Conservation (phyloP, 306 rosid species). For the Castanopsis chinensis region DNA sequence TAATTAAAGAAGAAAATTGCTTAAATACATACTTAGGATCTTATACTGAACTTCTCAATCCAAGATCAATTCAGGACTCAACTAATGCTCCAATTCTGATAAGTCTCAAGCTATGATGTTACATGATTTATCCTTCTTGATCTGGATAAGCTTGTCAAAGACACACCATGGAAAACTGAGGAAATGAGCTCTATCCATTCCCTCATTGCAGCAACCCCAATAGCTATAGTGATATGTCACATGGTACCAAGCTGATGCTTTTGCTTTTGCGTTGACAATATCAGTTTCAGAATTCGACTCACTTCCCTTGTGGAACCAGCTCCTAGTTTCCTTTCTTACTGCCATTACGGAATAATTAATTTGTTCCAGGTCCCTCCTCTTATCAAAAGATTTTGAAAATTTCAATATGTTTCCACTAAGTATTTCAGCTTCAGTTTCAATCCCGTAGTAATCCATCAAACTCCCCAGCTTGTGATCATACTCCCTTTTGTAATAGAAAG, state of each 20-base stretch:
- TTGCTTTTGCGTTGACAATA: slow-evolving; percentile 7
- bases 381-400: slow-evolving; percentile 49
- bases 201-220: slow-evolving; percentile 37
- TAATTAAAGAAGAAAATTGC: not conserved
- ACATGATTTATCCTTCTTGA: slow-evolving; percentile 22
- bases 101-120: not conserved
- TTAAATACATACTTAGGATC: not conserved
- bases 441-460: slow-evolving; percentile 69
- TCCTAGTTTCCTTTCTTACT: slow-evolving; percentile 34
- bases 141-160: slow-evolving; percentile 22
- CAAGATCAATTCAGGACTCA: not conserved
- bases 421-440: slow-evolving; percentile 75
- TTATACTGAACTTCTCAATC: not conserved
- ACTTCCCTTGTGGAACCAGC: slow-evolving; percentile 24
- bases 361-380: slow-evolving; percentile 51
- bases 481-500: slow-evolving; percentile 49
- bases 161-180: slow-evolving; percentile 48
- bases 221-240: slow-evolving; percentile 40
- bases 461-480: slow-evolving; percentile 61
- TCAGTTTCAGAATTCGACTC: not conserved
- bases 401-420: slow-evolving; percentile 57
- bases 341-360: slow-evolving; percentile 51
- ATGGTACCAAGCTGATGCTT: slow-evolving; percentile 56
- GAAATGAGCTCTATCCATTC: slow-evolving; percentile 29
- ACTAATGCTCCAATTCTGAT: not conserved